phyloP scores from a whole-genome alignment of 2,329 filamentous ascomycete species.

The Juglanconis juglandina region DNA sequence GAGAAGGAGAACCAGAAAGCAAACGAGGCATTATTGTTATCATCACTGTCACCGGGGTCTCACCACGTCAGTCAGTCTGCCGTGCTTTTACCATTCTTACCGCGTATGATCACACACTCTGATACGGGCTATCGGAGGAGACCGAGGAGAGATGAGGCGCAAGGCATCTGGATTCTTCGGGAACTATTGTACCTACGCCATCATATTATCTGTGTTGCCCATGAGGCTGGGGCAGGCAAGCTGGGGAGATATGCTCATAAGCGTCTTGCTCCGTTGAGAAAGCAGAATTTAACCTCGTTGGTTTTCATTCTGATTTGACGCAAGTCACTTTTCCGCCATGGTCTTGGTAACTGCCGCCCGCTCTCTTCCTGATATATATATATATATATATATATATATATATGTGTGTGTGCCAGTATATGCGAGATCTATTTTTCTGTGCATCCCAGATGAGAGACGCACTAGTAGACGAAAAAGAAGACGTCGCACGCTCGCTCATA shows the following conservation, averaged over 20 bases:
- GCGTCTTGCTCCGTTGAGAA: neutral
- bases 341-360: neutral
- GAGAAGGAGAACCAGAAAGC: neutral
- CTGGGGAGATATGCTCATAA: neutral
- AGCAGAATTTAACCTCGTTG: neutral
- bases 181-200: constrained; percentile 9
- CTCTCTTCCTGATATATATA: neutral
- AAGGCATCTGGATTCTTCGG: neutral
- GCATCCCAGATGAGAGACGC: neutral
- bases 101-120: neutral
- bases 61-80: no score
- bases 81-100: neutral
- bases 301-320: neutral
- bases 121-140: constrained; percentile 10
- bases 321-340: neutral
- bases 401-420: neutral
- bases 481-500: constrained; percentile 21
- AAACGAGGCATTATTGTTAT: neutral
- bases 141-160: neutral
- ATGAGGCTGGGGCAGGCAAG: neutral
- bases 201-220: neutral
- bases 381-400: neutral
- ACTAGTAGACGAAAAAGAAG: no score
- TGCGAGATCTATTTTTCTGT: neutral
- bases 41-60: neutral